These are phyloP conservation scores for Peniophora sp. DNA, from an alignment of 1,284 basidiomycete species.

Conservation along the genomic window DNA sequence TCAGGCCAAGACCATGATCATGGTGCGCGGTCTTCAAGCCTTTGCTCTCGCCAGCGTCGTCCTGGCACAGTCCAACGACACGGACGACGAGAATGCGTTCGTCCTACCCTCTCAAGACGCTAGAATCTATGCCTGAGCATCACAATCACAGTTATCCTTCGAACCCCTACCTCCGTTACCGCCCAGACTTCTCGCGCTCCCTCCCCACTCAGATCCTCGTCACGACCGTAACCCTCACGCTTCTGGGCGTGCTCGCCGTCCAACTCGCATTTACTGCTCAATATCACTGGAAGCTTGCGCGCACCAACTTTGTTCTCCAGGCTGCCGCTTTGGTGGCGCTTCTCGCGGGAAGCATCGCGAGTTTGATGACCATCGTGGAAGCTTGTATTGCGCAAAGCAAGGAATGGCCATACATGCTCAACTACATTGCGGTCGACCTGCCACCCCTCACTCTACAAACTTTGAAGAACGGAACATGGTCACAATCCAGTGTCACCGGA, in stretches of 20 bases:
- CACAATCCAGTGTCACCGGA: slow-evolving; percentile 56
- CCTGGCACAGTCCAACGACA: neutral
- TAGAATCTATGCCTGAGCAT: neutral
- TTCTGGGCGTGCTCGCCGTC: slow-evolving; percentile 82
- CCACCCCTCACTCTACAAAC: slow-evolving; percentile 41
- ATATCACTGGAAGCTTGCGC: slow-evolving; percentile 93
- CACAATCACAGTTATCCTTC: slow-evolving; percentile 14
- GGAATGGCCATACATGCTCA: slow-evolving; percentile 91
- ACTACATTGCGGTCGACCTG: slow-evolving; percentile 80
- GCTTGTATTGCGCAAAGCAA: slow-evolving; percentile 56
- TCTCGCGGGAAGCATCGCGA: slow-evolving; percentile 71
- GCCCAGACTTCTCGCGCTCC: slow-evolving; percentile 76
- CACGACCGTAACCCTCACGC: slow-evolving; percentile 81
- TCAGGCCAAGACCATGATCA: too few relatives aligned
- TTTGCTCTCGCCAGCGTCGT: too few relatives aligned
- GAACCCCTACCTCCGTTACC: slow-evolving; percentile 72
- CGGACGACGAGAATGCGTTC: neutral
- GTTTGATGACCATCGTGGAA: slow-evolving; percentile 66
- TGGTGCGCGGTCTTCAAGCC: too few relatives aligned
- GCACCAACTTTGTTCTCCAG: slow-evolving; percentile 88
- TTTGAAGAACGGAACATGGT: slow-evolving; percentile 43
- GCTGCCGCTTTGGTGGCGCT: slow-evolving; percentile 76
- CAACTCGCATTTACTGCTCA: slow-evolving; percentile 93
- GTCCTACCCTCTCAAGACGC: neutral
- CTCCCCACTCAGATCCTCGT: slow-evolving; percentile 89